Percentiles rank a stretch among this genome's conserved stretches.
These are phyloP conservation scores for Sphaerostilbella broomeana DNA, from an alignment of 2,329 filamentous ascomycete species.

Conservation along the genomic window DNA sequence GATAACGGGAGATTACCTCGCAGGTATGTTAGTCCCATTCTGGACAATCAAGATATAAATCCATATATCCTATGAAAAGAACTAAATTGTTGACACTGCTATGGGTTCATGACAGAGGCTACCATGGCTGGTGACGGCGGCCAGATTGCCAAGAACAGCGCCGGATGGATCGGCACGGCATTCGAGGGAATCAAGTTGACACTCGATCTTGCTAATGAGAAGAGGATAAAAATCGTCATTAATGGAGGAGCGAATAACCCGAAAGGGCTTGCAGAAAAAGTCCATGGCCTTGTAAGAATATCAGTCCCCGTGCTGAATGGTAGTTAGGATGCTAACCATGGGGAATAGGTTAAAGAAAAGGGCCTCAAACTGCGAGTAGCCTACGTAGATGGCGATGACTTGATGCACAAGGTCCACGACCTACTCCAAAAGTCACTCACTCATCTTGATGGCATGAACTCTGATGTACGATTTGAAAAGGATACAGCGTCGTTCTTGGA, in stretches of 20 bases:
- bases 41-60: too few relatives aligned
- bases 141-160: neutral
- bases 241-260: slow-evolving; percentile 54
- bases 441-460: slow-evolving; percentile 19
- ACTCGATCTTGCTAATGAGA: slow-evolving; percentile 31
- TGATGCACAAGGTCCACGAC: slow-evolving; percentile 19
- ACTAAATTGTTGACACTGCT: neutral
- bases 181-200: slow-evolving; percentile 21
- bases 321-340: neutral
- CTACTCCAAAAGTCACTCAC: slow-evolving; percentile 4
- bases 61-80: too few relatives aligned
- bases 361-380: slow-evolving; percentile 28
- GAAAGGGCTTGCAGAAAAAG: slow-evolving; percentile 37
- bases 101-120: slow-evolving; percentile 16
- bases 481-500: slow-evolving; percentile 16
- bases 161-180: slow-evolving; percentile 7
- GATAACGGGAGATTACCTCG: slow-evolving; percentile 48
- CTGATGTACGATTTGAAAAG: slow-evolving; percentile 16
- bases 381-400: slow-evolving; percentile 33
- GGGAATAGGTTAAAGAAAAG: slow-evolving; percentile 19
- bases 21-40: slow-evolving; percentile 27
- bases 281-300: slow-evolving; percentile 15
- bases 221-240: slow-evolving; percentile 47
- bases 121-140: slow-evolving; percentile 21
- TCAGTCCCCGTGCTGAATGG: neutral